Percentiles rank a stretch among this genome's conserved stretches.
Evolutionary conservation across 441 rosid species (phyloP).

Genomic region (Eutrema salsugineum): DNA sequence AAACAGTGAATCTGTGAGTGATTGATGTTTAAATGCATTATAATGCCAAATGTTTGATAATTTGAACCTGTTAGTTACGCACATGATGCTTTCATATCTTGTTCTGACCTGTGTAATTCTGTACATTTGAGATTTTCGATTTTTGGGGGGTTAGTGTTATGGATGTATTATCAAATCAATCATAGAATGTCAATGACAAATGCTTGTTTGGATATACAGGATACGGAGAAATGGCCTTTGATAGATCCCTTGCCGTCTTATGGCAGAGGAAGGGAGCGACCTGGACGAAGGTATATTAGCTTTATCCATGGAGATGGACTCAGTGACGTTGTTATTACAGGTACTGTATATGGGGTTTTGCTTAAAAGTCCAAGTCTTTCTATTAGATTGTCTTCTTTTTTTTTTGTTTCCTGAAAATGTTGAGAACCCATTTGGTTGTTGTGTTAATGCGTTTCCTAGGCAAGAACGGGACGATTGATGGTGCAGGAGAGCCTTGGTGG

Average conservation of each 20-base stretch:
- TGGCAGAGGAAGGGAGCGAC: conserved; percentile 94
- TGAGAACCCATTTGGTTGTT: background rate
- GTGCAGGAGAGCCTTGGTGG: conserved; percentile 94
- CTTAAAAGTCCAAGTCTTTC: background rate
- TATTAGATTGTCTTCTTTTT: background rate
- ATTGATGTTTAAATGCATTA: too few species aligned
- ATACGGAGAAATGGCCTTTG: conserved; percentile 73
- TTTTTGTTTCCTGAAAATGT: background rate
- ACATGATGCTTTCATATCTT: background rate
- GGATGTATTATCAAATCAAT: background rate
- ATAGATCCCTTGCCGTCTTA: conserved; percentile 83
- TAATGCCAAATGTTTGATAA: too few species aligned
- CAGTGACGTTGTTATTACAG: conserved; percentile 75
- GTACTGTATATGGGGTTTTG: conserved; percentile 31
- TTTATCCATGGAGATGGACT: conserved; percentile 93
- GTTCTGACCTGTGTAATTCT: background rate
- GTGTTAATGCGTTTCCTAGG: conserved; percentile 35
- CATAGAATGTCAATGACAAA: background rate
- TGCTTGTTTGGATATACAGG: conserved; percentile 38
- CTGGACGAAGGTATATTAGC: conserved; percentile 81
- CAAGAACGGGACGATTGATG: conserved; percentile 91
- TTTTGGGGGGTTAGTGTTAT: background rate
- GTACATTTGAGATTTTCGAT: background rate
- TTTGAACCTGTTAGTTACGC: too few species aligned
- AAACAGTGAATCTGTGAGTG: too few species aligned